A percentile compares a stretch with the other conserved stretches of the same genome.
phyloP scores from a whole-genome alignment of 2,329 filamentous ascomycete species.

The Pyrenophora seminiperda region DNA sequence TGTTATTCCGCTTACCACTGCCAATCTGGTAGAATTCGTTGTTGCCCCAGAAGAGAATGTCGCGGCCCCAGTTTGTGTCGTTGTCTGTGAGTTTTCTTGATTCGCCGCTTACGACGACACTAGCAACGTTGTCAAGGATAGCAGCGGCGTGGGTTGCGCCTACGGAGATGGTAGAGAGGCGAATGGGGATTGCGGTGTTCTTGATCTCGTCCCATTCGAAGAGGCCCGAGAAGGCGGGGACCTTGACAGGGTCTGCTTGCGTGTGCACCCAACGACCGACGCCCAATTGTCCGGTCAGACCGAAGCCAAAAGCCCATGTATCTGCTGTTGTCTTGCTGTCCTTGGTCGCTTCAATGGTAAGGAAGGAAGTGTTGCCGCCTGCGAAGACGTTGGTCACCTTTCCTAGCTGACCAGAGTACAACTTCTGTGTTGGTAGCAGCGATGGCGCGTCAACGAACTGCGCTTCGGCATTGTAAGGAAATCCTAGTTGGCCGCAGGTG shows the following conservation, averaged over 20 bases:
- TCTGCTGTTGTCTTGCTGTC: constrained; percentile 70
- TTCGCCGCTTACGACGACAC: constrained; percentile 60
- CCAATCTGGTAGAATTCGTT: constrained; percentile 95
- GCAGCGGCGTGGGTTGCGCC: constrained; percentile 82
- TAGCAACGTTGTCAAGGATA: constrained; percentile 79
- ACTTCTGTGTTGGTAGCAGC: constrained; percentile 69
- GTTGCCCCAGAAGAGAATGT: constrained; percentile 91
- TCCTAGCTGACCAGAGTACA: constrained; percentile 72
- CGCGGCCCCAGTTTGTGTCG: constrained; percentile 85
- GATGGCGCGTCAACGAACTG: constrained; percentile 71
- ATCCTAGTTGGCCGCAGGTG: constrained; percentile 86
- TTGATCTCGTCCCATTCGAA: constrained; percentile 83
- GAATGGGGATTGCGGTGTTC: constrained; percentile 75
- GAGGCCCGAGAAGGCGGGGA: constrained; percentile 81
- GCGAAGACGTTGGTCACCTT: constrained; percentile 79
- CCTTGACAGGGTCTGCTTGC: constrained; percentile 75
- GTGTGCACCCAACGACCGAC: constrained; percentile 90
- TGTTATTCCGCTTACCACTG: constrained; percentile 84
- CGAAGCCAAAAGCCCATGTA: constrained; percentile 84
- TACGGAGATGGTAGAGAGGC: constrained; percentile 71
- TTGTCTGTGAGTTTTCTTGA: constrained; percentile 55
- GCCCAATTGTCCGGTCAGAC: constrained; percentile 81
- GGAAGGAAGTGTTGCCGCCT: constrained; percentile 85
- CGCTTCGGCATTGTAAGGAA: constrained; percentile 68
- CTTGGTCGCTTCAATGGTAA: constrained; percentile 77